Base-by-base conservation (phyloP, 805 yeast genomes). In the Candida verbasci region DNA sequence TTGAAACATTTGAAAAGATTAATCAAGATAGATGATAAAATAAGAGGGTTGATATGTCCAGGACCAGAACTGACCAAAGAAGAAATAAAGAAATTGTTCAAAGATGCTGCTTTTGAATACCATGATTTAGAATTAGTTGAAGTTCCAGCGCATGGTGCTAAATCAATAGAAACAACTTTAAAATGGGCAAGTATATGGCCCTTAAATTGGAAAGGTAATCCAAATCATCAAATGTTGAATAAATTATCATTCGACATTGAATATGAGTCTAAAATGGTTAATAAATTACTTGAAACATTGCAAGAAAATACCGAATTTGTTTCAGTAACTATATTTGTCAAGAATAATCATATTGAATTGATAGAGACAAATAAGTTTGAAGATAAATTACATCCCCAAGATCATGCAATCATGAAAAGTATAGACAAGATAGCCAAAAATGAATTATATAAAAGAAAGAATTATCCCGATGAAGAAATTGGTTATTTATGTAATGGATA, bases 161-260 rank as follows among this genome's bases (percentile, higher is more conserved):
- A 72, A 4, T 78, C 86, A 3, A 84, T 81, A 46, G 87, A 81
- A n/a, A 56, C 77, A 11, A 72, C 82, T 16, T 40, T 58, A 1
- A 62, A 65, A 28, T 89, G 96, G 96, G 73, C 88, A 2, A 38
- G 56, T 3, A 74, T 72, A 45, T 91, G 97, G 98, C 97, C 97
- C 0, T 61, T 86, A 37, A 70, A 86, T 26, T 93, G 97, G 97
- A 80, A 88, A 47, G 97, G 97, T 0, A 87, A 89, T 51, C 94
- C 95, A 0, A 69, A 79, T 46, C 78, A 80, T 41, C 93, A 84
- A 49, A 74, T 73, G 22, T 57, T 86, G 26, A 78, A 81, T 20
- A 78, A 75, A 6, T 65, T 78, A 16, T 48, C 48, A 2, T 62
- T 80, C 36, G 74, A 84, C 42, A 64, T 76, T 34, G 60, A 47